phyloP scores from a whole-genome alignment of 179 eudicot genomes.

The Corrigiola litoralis region DNA sequence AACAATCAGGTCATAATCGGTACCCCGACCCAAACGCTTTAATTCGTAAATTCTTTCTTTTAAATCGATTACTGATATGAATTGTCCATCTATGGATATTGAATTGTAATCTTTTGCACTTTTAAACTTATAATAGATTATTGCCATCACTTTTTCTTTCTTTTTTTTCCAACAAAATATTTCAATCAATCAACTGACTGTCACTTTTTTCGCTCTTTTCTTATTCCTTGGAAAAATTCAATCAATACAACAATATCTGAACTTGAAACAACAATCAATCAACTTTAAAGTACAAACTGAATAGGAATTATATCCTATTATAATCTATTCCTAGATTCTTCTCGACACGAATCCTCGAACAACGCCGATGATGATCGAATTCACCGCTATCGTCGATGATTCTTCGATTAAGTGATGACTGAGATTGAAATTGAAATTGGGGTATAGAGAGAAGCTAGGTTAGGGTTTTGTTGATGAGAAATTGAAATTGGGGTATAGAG shows the following conservation, averaged over 20 bases:
- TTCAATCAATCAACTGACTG: too few relatives aligned
- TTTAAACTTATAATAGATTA: constrained; percentile 90
- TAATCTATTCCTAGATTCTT: not conserved
- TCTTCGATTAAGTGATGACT: not conserved
- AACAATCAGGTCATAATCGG: constrained; percentile 87
- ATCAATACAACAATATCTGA: not conserved
- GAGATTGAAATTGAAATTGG: not conserved
- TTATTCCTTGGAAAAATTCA: not conserved
- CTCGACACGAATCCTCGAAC: not conserved
- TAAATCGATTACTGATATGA: constrained; percentile 65
- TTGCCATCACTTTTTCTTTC: constrained; percentile 42
- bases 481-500: not conserved
- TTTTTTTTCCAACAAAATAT: constrained; percentile 10
- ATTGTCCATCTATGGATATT: constrained; percentile 69
- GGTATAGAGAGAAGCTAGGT: constrained; percentile 3
- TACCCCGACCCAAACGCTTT: constrained; percentile 92
- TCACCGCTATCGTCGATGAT: not conserved
- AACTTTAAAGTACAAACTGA: constrained; percentile 5
- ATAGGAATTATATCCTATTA: constrained; percentile 2
- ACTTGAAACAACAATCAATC: not conserved
- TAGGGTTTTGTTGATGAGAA: constrained; percentile 14
- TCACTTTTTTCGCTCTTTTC: too few relatives aligned
- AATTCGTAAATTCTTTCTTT: constrained; percentile 79
- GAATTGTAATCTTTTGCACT: constrained; percentile 95
- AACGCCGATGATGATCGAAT: not conserved